Evolutionary conservation across 129 eudicot genomes (phyloP), one percentile per base, ranked within the genome.

Genomic region (Flaveria ramosissima): DNA sequence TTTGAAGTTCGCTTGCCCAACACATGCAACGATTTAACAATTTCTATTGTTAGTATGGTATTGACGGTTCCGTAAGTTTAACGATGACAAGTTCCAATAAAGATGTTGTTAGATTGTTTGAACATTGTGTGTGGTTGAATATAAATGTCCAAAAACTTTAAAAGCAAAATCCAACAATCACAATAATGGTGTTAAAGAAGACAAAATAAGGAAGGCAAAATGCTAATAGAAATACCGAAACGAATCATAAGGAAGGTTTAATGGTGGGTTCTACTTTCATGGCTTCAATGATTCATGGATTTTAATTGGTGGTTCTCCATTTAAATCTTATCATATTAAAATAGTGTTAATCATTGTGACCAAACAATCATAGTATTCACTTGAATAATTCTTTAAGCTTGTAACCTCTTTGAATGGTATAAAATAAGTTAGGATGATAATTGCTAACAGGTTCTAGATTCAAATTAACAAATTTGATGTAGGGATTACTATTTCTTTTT

Each of bases 261-360:
- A 45, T 47, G 81, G 81, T 77, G 81, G 81, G 81, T 69, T 77
- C 81, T 55, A 68, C 76, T 41, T 77, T 13, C 19, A 67, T 9
- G 39, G 43, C 43, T 77, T 42, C 68, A 68, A 68, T 53, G 69
- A 77, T 77, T 59, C 50, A 56, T 55, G 61, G 8, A 55, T 56
- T 57, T 27, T 45, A 26, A 69, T 69, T 26, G 70, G 70, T 77
- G 81, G 76, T 69, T 77, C 81, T 21, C 68, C 10, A 3, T 68
- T 65, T 63, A 8, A 41, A 23, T 46, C 4, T 32, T 12, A 20
- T 72, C 0, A 53, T 60, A 60, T 61, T 26, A 26, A 45, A 61
- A 62, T 32, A 61, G 9, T 61, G 46, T 43, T 61, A 61, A 74
- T 74, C 78, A 74, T 74, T 74, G 61, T 17, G 0, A 74, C 51